Base-by-base conservation (phyloP, 768 basidiomycete genomes). In the Termitomyces sp. region DNA sequence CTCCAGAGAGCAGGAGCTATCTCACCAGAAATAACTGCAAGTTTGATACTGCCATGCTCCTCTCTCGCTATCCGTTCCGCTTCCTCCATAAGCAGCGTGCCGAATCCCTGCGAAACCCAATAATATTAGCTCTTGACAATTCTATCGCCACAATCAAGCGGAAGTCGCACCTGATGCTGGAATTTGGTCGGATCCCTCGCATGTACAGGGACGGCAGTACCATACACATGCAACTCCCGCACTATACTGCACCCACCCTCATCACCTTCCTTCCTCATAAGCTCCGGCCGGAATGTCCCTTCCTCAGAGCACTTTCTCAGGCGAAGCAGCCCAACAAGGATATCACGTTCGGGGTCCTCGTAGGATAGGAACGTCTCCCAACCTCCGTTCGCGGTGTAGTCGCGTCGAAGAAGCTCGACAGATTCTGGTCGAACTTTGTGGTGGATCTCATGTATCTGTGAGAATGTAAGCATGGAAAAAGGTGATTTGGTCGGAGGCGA, bases 281-380 rank as follows among this genome's bases (percentile, higher is more conserved):
- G 80, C 74, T 99, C 97, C 26, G 93, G 91, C 49, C 97, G 80
- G 77, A 95, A 99, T 2, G 96, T 98, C 2, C 95, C 95, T 60
- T 98, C 96, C 55, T 95, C 92, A 1, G 94, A 96, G 67, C 97
- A 98, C 69, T 95, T 98, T 50, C 97, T 79, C 64, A 99, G 74
- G 33, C 97, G 84, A 40, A 99, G 78, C 30, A 99, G 74, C 21
- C 97, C 97, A 58, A 99, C 85, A 45, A 99, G 84, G 69, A 99
- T 98, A 66, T 99, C 97, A 53, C 84, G 85, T 71, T 94, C 94
- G 6, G 97, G 96, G 69, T 99, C 97, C 73, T 99, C 97, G 68
- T 98, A 99, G 30, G 95, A 96, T 5, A 99, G 75, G 82, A 99
- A 99, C 1, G 97, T 98, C 74, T 99, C 97, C 97, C 97, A 99